Evolutionary conservation across 2,329 filamentous ascomycete genomes (phyloP).

Genomic region (Talaromyces piceae): DNA sequence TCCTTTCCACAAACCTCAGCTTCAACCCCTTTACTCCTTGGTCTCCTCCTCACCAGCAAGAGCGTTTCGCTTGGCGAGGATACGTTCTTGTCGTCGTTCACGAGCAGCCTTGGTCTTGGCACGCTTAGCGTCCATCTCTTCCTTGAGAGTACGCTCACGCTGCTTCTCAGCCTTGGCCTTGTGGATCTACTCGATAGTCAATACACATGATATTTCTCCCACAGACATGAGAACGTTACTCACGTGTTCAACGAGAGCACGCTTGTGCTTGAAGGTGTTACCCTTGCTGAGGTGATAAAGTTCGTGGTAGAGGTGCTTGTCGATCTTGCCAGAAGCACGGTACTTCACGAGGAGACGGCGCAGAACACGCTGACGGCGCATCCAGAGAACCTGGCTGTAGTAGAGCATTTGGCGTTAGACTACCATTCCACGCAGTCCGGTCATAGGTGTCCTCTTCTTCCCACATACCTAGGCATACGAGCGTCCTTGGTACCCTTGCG

Average conservation of each 20-base stretch:
- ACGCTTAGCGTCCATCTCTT: constrained; percentile 99
- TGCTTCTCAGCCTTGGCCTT: constrained; percentile 99
- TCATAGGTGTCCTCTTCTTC: background rate
- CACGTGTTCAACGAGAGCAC: constrained; percentile 99
- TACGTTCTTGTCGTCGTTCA: constrained; percentile 94
- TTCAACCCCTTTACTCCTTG: constrained; percentile 33
- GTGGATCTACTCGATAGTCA: constrained; percentile 66
- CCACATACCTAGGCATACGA: constrained; percentile 89
- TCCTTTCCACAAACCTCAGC: background rate
- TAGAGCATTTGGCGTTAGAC: constrained; percentile 22
- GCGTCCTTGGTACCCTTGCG: constrained; percentile 99
- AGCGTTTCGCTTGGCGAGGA: constrained; percentile 82
- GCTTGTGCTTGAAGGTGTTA: constrained; percentile 99
- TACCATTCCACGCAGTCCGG: background rate
- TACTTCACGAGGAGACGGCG: constrained; percentile 99
- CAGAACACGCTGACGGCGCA: constrained; percentile 98
- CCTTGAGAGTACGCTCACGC: constrained; percentile 91
- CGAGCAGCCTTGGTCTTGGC: constrained; percentile 99
- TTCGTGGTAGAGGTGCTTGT: constrained; percentile 99
- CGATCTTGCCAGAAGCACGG: constrained; percentile 99
- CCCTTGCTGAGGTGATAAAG: constrained; percentile 99
- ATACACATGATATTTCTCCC: constrained; percentile 3
- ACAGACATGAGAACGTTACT: constrained; percentile 32
- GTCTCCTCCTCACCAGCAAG: constrained; percentile 60
- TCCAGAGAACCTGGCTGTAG: constrained; percentile 88